Conservation (phyloP, 106 monocot species). For the Platanthera zijinensis region DNA sequence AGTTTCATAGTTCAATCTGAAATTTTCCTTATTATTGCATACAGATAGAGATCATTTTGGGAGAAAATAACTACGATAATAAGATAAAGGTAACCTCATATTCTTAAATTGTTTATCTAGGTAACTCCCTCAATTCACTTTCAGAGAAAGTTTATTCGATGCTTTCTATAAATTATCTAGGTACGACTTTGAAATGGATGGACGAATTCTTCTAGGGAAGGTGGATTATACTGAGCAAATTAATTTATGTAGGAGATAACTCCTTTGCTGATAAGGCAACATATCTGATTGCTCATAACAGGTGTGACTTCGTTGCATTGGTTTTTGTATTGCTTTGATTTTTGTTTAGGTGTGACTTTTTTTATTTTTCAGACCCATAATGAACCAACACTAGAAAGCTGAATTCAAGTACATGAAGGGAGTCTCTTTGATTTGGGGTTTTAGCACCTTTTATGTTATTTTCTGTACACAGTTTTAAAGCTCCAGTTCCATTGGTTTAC, state of each 20-base stretch:
- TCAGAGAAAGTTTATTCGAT: neutral
- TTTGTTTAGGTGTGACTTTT: too few relatives aligned
- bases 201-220: slow-evolving; percentile 75
- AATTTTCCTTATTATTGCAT: neutral
- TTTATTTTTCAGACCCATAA: too few relatives aligned
- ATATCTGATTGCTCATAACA: neutral
- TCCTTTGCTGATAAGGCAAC: neutral
- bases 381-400: too few relatives aligned
- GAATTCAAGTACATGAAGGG: too few relatives aligned
- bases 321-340: too few relatives aligned
- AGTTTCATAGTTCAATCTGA: neutral
- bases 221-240: slow-evolving; percentile 78
- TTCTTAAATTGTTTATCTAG: neutral
- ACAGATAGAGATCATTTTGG: slow-evolving; percentile 75
- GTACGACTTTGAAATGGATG: slow-evolving; percentile 92
- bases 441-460: too few relatives aligned
- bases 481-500: too few relatives aligned
- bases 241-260: slow-evolving; percentile 84
- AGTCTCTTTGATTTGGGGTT: too few relatives aligned
- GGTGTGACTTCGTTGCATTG: too few relatives aligned
- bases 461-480: too few relatives aligned
- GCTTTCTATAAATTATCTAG: slow-evolving; percentile 23
- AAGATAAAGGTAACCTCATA: slow-evolving; percentile 34
- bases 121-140: neutral
- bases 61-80: slow-evolving; percentile 71